These are phyloP conservation scores for Proliferodiscus dingleyae DNA, from an alignment of 2,329 filamentous ascomycete genomes.

Conservation along the genomic window DNA sequence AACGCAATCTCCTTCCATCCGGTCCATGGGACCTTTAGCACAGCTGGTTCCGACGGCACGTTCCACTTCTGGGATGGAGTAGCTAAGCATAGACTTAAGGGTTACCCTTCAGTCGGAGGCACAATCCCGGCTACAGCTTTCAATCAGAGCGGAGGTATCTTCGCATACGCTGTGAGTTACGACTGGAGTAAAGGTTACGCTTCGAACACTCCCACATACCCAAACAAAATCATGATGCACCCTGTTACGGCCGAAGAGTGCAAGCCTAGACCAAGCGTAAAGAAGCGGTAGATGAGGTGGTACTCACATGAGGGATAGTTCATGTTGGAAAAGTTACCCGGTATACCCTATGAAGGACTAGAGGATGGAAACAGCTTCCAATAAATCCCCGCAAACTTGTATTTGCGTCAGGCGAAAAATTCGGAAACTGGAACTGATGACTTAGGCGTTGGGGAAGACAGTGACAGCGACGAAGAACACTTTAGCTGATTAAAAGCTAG, in stretches of 20 bases:
- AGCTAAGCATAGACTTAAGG: slow-evolving; percentile 83
- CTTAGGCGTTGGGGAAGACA: slow-evolving; percentile 19
- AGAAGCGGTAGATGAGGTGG: slow-evolving; percentile 30
- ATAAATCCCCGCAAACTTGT: slow-evolving; percentile 1
- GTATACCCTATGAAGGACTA: not conserved
- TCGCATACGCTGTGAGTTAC: slow-evolving; percentile 87
- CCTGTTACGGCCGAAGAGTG: slow-evolving; percentile 64
- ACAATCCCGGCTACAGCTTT: slow-evolving; percentile 91
- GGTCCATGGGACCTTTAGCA: slow-evolving; percentile 95
- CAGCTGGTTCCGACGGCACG: slow-evolving; percentile 88
- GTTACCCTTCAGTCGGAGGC: slow-evolving; percentile 78
- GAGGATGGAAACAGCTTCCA: not conserved
- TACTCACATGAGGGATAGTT: not conserved
- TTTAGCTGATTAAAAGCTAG: no score
- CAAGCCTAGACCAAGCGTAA: slow-evolving; percentile 43
- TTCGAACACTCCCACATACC: slow-evolving; percentile 68
- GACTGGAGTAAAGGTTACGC: slow-evolving; percentile 98
- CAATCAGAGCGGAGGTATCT: slow-evolving; percentile 77
- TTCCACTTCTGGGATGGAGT: slow-evolving; percentile 98
- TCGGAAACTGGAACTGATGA: slow-evolving; percentile 8
- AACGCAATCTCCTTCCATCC: slow-evolving; percentile 99
- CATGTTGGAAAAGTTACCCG: not conserved
- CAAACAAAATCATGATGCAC: slow-evolving; percentile 82
- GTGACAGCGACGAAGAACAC: slow-evolving; percentile 20
- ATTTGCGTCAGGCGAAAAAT: slow-evolving; percentile 4